Conservation (phyloP, 768 basidiomycete species). For the Leccinum aurantiacum region DNA sequence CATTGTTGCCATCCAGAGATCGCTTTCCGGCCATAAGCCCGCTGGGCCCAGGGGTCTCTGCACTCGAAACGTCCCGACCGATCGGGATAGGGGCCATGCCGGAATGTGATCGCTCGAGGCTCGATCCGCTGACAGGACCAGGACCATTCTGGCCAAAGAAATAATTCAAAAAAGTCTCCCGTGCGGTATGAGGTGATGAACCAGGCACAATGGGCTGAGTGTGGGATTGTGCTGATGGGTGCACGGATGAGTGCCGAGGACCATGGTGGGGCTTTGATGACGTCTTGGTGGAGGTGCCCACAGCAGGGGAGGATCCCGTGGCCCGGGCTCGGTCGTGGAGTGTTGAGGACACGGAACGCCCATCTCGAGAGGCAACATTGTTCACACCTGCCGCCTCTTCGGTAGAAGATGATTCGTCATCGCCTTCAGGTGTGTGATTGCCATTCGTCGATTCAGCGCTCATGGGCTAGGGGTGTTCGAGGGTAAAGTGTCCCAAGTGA, state of each 20-base stretch:
- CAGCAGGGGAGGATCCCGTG: constrained; percentile 36
- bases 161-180: constrained; percentile 94
- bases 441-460: constrained; percentile 65
- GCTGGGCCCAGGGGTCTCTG: constrained; percentile 48
- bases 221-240: constrained; percentile 34
- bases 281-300: constrained; percentile 25
- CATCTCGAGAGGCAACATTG: constrained; percentile 51
- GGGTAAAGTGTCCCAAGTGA: constrained; percentile 7
- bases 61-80: constrained; percentile 64
- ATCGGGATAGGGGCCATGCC: constrained; percentile 42
- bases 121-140: constrained; percentile 64
- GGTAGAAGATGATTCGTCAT: constrained; percentile 56
- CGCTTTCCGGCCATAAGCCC: constrained; percentile 70
- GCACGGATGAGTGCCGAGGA: constrained; percentile 35
- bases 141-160: constrained; percentile 94
- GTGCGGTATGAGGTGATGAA: constrained; percentile 54
- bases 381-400: constrained; percentile 57
- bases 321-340: constrained; percentile 72
- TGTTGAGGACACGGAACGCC: constrained; percentile 76
- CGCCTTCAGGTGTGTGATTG: constrained; percentile 51
- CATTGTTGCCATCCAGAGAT: constrained; percentile 69
- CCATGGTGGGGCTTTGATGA: constrained; percentile 30
- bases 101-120: constrained; percentile 40
- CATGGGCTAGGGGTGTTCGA: constrained; percentile 46
- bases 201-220: constrained; percentile 35